Evolutionary conservation across 768 basidiomycete genomes (phyloP), one percentile per base, ranked within the genome.

Genomic region (Auriscalpium vulgare): DNA sequence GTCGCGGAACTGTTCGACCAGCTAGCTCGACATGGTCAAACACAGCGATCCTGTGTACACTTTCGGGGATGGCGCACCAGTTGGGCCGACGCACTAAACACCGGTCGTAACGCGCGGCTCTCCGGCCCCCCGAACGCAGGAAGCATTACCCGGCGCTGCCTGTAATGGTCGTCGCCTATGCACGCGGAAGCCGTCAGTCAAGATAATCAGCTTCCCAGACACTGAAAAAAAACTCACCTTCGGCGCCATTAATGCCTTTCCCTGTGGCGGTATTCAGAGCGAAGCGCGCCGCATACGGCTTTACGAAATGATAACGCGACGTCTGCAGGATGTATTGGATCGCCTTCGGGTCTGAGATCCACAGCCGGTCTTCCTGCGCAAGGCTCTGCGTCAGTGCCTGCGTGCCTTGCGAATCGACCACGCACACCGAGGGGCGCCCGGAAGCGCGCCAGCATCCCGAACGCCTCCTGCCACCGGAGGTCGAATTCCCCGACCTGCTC

Each of bases 201-300:
- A 38, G 29, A 17, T 13, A 8, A 23, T 53, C 40, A n/a, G 1
- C 38, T 19, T 4, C 9, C 17, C 21, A 38, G 37, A 34, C 14
- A 14, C 29, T 37, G 34, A 6, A 37, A 14, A 2, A 44, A 21
- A 16, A 40, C 37, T 29, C 6, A 58, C 59, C 59, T 37, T 58
- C 56, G 9, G 59, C 59, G 10, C 56, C 56, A 35, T 59, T 58
- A 6, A 59, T 40, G 4, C 58, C 52, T 16, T 19, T 51, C 10
- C 56, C 59, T 3, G 59, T 59, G 10, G 59, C 59, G 2, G 52
- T 44, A 34, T 54, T 59, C 5, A 59, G 52, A 14, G 29, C 56
- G 37, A 59, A 59, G 4, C 59, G 59, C 8, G 56, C 56, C n/a
- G 59, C 57, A 21, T 60, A 59, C 37, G 53, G 36, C 43, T 62